Conservation (phyloP, 441 rosid genomes). For the Gossypium armourianum region DNA sequence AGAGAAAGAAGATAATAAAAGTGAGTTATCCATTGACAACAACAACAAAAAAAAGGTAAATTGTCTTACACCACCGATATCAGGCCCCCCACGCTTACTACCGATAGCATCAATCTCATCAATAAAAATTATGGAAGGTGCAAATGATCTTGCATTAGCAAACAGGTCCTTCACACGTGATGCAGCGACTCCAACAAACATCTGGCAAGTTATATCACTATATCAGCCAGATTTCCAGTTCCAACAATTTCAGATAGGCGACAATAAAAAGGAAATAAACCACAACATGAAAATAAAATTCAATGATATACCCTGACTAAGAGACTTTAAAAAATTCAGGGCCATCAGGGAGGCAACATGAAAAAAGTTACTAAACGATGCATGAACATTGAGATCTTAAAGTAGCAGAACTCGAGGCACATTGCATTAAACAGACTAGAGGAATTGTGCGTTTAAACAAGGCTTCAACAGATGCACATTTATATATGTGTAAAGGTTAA, state of each 20-base stretch:
- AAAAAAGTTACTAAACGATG: background rate
- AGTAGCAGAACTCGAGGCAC: background rate
- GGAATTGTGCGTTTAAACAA: background rate
- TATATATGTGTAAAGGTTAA: background rate
- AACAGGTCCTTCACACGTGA: slow-evolving; percentile 98
- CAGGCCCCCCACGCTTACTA: slow-evolving; percentile 95
- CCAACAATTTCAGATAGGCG: background rate
- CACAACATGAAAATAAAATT: background rate
- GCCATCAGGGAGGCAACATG: background rate
- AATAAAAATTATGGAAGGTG: slow-evolving; percentile 85
- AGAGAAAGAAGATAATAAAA: slow-evolving; percentile 6
- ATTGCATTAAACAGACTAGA: background rate
- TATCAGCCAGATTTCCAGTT: slow-evolving; percentile 16
- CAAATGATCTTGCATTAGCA: slow-evolving; percentile 76
- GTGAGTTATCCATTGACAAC: background rate
- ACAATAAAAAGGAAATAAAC: background rate
- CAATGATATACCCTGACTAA: background rate
- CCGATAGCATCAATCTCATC: slow-evolving; percentile 99
- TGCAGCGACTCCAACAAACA: slow-evolving; percentile 98
- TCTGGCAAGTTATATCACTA: slow-evolving; percentile 33
- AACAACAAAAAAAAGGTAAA: background rate
- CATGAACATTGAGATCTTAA: background rate
- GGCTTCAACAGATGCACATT: background rate
- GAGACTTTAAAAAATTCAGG: background rate
- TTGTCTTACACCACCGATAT: slow-evolving; percentile 83